Evolutionary conservation across 2,329 filamentous ascomycete genomes (phyloP), one percentile per base, ranked within the genome.

Genomic region (Fusarium scirpi): DNA sequence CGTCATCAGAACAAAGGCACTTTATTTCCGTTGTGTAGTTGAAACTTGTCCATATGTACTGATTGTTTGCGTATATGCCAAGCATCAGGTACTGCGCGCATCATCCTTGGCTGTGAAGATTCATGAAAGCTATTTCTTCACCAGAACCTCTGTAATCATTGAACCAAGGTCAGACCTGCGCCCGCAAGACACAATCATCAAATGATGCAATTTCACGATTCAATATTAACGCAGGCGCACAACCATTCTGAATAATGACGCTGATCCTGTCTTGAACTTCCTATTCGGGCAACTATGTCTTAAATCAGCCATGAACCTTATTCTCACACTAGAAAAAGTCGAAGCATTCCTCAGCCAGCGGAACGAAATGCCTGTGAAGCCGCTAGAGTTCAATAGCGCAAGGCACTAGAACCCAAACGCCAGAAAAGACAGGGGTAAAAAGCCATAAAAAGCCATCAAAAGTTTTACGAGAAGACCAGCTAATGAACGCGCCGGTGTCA

Each of bases 321-420:
- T 10, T n/a, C 15, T 29, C 4, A 22, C 29, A 29, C 2, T 32
- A 5, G 6, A 45, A 56, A 15, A 5, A 25, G 8, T 15, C 24
- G 5, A 41, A 51, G 25, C 32, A 30, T 46, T 22, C 20, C 34
- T 18, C 34, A 38, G 10, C 7, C 51, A 44, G 34, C 9, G 43
- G 48, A 63, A 18, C 6, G 9, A 22, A 57, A 3, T 2, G 8
- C 29, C 15, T 15, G 20, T 4, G 15, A 41, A 45, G 9, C 29
- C 13, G 1, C 9, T 22, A 29, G 15, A 32, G 34, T 64, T 58
- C 40, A 8, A 29, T 65, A 57, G 58, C 30, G 29, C 48, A 63
- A 40, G 41, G 15, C 30, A 38, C 32, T 27, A 30, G 29, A 64
- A 48, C n/a, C 16, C 22, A 24, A 40, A 65, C 8, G 16, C 25